phyloP scores from a whole-genome alignment of 148 eudicot species.

The Pharnaceum exiguum region DNA sequence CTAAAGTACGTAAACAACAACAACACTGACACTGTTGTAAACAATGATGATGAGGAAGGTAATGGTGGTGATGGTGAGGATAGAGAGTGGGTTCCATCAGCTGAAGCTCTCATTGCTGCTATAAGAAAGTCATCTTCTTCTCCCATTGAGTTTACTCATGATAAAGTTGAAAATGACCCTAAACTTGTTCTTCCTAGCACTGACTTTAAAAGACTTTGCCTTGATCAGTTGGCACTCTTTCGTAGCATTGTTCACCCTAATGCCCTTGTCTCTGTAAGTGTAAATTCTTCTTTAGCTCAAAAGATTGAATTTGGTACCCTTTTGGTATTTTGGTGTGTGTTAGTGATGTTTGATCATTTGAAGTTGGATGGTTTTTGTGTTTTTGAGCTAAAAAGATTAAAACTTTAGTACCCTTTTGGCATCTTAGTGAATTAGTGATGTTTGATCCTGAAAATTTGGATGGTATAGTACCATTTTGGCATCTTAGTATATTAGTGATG shows the following conservation, averaged over 20 bases:
- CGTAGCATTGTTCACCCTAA: slow-evolving; percentile 69
- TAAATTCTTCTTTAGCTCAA: background rate
- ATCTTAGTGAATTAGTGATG: too few species aligned
- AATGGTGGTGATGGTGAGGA: slow-evolving; percentile 15
- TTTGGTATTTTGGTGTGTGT: background rate
- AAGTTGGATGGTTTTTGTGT: background rate
- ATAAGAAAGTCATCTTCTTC: slow-evolving; percentile 70
- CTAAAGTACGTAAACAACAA: slow-evolving; percentile 30
- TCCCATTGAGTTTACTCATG: slow-evolving; percentile 75
- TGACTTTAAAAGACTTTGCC: slow-evolving; percentile 76
- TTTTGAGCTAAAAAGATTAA: background rate
- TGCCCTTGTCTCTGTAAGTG: slow-evolving; percentile 71
- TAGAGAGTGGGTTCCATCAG: slow-evolving; percentile 49
- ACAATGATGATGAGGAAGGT: slow-evolving; percentile 20
- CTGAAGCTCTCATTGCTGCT: slow-evolving; percentile 63
- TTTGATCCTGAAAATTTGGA: too few species aligned
- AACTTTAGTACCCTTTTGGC: too few species aligned
- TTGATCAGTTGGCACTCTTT: slow-evolving; percentile 78
- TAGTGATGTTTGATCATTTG: background rate
- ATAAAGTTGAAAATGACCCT: slow-evolving; percentile 50
- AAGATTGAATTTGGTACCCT: background rate
- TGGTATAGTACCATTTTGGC: too few species aligned
- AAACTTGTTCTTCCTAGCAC: slow-evolving; percentile 63
- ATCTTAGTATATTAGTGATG: too few species aligned
- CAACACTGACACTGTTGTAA: too few species aligned